These are phyloP conservation scores for Viola pubescens DNA, from an alignment of 441 rosid genomes.

Conservation along the genomic window DNA sequence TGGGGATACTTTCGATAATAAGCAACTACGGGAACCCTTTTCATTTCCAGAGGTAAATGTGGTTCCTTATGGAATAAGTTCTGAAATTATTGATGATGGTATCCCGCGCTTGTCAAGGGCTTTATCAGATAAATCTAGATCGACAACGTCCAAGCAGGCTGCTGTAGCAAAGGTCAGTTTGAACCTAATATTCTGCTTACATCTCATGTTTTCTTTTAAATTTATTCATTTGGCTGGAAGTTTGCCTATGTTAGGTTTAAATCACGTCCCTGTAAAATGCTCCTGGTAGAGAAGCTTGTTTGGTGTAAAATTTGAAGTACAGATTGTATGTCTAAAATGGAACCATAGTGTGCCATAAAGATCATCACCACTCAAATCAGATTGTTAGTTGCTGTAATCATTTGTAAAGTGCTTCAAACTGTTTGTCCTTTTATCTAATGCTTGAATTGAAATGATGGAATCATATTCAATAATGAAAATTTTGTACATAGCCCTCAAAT, in stretches of 20 bases:
- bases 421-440: no score
- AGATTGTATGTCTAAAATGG: constrained; percentile 1
- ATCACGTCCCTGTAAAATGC: constrained; percentile 1
- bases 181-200: constrained; percentile 1
- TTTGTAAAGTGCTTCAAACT: neutral
- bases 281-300: neutral
- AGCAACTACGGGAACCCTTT: constrained; percentile 40
- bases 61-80: constrained; percentile 31
- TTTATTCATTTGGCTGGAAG: constrained; percentile 7
- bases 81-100: constrained; percentile 57
- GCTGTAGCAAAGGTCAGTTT: constrained; percentile 71
- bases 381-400: constrained; percentile 2
- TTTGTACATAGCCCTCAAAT: no score
- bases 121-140: constrained; percentile 62
- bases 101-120: constrained; percentile 68
- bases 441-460: no score
- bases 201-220: neutral
- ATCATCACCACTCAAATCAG: neutral
- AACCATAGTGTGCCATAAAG: neutral
- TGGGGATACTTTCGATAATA: constrained; percentile 39
- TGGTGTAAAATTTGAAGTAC: neutral
- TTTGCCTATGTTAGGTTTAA: constrained; percentile 3
- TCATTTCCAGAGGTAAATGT: constrained; percentile 42
- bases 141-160: constrained; percentile 72
- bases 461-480: no score